A percentile compares a stretch with the other conserved stretches of the same genome.
Conservation (phyloP, 129 eudicot species). For the Daucus carota region DH1_v3.0 NC_030387.2:36255001-36255500, state of each 20-base stretch:
- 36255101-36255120: not conserved
- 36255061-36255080: not conserved
- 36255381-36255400: not conserved
- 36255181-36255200: not conserved
- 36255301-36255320: too few species aligned
- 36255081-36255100: not conserved
- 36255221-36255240: not conserved
- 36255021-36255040: not conserved
- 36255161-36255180: not conserved
- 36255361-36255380: not conserved
- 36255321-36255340: too few species aligned
- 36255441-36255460: not conserved
- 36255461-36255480: not conserved
- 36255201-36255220: too few species aligned
- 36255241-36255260: too few species aligned
- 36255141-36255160: not conserved
- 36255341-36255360: too few species aligned
- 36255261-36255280: too few species aligned
- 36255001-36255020: not conserved
- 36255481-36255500: not conserved
- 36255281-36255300: too few species aligned
- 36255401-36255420: not conserved
- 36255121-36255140: not conserved
- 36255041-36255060: not conserved
- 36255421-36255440: not conserved